These are phyloP conservation scores for Microstegium vimineum DNA, from an alignment of 176 grass and related monocot species.

Conservation along the genomic window DNA sequence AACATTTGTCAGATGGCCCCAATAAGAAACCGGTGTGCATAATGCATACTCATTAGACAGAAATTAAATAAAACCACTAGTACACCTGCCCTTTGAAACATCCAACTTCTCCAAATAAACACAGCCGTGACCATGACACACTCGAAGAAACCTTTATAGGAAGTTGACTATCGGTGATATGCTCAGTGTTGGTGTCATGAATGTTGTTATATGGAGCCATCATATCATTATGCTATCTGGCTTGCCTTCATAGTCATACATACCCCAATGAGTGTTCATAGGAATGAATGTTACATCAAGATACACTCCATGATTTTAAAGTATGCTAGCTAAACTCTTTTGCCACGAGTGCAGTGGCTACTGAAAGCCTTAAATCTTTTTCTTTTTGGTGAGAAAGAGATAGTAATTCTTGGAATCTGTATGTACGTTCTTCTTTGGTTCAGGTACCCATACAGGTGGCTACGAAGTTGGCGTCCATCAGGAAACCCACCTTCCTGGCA, in stretches of 20 bases:
- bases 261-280: too few species aligned
- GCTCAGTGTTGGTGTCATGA: too few species aligned
- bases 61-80: neutral
- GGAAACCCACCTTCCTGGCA: constrained; percentile 47
- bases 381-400: neutral
- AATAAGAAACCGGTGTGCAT: neutral
- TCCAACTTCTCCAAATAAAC: too few species aligned
- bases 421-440: neutral
- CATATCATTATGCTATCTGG: neutral
- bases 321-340: neutral
- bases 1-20: neutral
- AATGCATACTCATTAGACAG: neutral
- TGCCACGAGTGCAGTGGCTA: too few species aligned
- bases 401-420: neutral
- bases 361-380: neutral
- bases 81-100: too few species aligned
- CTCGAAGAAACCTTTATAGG: too few species aligned
- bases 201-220: neutral
- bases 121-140: too few species aligned
- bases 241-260: neutral
- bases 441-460: constrained; percentile 70
- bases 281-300: too few species aligned
- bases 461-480: constrained; percentile 68
- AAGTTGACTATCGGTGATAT: too few species aligned
- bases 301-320: neutral